phyloP scores from a whole-genome alignment of 1,139 yeast species.

The Lodderomyces beijingensis region DNA sequence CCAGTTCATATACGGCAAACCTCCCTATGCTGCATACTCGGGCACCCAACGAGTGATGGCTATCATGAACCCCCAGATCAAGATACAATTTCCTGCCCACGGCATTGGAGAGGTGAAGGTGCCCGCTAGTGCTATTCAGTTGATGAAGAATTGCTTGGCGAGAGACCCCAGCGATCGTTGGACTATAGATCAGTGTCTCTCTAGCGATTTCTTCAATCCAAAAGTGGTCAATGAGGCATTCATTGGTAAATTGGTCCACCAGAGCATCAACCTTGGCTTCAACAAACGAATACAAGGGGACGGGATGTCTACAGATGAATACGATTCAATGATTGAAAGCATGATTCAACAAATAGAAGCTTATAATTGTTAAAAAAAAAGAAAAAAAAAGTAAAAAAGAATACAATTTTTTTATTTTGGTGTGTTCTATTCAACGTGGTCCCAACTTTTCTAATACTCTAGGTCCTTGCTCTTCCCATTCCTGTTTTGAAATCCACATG shows the following conservation, averaged over 20 bases:
- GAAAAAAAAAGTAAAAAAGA: slow-evolving; percentile 13
- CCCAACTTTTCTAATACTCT: slow-evolving; percentile 83
- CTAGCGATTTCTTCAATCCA: slow-evolving; percentile 64
- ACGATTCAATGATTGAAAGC: slow-evolving; percentile 39
- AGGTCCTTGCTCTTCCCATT: slow-evolving; percentile 97
- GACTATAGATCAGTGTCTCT: slow-evolving; percentile 59
- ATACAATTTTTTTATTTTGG: neutral
- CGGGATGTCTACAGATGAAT: slow-evolving; percentile 35
- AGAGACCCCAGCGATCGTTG: slow-evolving; percentile 70
- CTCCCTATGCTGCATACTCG: slow-evolving; percentile 81
- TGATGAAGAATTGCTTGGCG: slow-evolving; percentile 67
- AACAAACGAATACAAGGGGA: slow-evolving; percentile 32
- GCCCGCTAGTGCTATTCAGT: slow-evolving; percentile 65
- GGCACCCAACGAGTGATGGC: slow-evolving; percentile 82
- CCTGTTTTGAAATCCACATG: slow-evolving; percentile 95
- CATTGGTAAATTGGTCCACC: slow-evolving; percentile 66
- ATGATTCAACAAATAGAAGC: slow-evolving; percentile 33
- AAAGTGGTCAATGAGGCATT: slow-evolving; percentile 65
- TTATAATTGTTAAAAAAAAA: slow-evolving; percentile 5
- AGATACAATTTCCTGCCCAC: slow-evolving; percentile 60
- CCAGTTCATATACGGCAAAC: slow-evolving; percentile 91
- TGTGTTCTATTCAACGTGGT: slow-evolving; percentile 52
- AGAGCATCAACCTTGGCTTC: slow-evolving; percentile 69
- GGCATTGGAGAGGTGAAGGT: slow-evolving; percentile 64
- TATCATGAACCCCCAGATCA: slow-evolving; percentile 81